Conservation (phyloP, 305 asterid genomes). For the Rubia occidens region DNA sequence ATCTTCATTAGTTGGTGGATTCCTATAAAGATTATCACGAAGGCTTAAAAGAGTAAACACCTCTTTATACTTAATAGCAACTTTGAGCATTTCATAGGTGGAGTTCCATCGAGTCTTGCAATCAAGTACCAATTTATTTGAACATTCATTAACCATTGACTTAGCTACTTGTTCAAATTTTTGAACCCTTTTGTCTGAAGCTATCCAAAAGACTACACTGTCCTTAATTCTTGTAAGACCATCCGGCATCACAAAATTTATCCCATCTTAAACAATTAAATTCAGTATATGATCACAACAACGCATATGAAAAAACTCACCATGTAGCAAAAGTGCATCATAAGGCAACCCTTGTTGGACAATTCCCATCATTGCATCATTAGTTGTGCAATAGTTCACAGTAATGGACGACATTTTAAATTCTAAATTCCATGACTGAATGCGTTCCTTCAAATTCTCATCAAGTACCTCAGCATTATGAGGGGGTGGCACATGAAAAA, state of each 20-base stretch:
- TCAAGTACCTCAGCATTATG: no score
- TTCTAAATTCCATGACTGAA: no score
- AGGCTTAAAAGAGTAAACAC: neutral
- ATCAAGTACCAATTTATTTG: neutral
- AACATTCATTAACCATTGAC: no score
- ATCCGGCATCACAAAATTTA: no score
- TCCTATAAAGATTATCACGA: neutral
- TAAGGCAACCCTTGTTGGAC: neutral
- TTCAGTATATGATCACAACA: neutral
- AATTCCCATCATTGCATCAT: no score
- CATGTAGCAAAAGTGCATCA: no score
- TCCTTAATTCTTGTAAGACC: no score
- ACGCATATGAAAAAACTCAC: no score
- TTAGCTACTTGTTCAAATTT: no score
- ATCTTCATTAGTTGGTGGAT: neutral
- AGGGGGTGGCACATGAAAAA: neutral
- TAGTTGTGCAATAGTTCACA: neutral
- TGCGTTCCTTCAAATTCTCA: no score
- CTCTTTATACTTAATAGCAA: neutral
- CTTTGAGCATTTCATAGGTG: no score
- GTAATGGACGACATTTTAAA: neutral
- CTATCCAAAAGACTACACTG: no score
- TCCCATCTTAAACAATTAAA: neutral
- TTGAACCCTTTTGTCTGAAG: neutral
- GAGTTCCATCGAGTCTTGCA: neutral